These are phyloP conservation scores for Boehmeria nivea DNA, from an alignment of 306 rosid species.

Conservation along the genomic window DNA sequence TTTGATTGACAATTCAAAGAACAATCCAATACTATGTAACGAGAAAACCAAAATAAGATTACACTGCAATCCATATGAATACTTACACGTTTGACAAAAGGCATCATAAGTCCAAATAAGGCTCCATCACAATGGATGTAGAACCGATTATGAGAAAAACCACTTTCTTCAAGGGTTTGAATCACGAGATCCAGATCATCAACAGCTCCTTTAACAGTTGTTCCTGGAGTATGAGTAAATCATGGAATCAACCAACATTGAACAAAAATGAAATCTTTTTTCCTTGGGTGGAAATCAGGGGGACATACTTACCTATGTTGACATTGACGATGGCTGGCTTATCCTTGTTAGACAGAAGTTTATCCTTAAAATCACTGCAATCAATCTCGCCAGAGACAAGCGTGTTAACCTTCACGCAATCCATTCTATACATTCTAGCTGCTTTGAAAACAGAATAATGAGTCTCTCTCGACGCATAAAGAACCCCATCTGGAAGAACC, in stretches of 20 bases:
- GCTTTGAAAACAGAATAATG: slow-evolving; percentile 80
- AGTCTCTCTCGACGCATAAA: slow-evolving; percentile 56
- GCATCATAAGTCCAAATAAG: slow-evolving; percentile 62
- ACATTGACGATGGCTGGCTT: slow-evolving; percentile 68
- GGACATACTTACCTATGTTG: slow-evolving; percentile 45
- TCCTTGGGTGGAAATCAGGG: neutral
- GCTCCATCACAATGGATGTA: slow-evolving; percentile 77
- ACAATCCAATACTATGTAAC: neutral
- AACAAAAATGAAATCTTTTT: neutral
- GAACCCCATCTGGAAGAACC: slow-evolving; percentile 51
- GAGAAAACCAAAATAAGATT: neutral
- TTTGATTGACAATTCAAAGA: no score
- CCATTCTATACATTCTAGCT: slow-evolving; percentile 73
- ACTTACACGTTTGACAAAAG: slow-evolving; percentile 49
- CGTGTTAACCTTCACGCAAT: slow-evolving; percentile 47
- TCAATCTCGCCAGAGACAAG: slow-evolving; percentile 62
- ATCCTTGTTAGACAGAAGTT: slow-evolving; percentile 39
- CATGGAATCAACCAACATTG: neutral
- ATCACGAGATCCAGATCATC: slow-evolving; percentile 59
- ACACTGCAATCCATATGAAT: neutral
- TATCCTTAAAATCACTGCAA: slow-evolving; percentile 42
- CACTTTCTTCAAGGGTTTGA: slow-evolving; percentile 46
- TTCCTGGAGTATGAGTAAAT: slow-evolving; percentile 33
- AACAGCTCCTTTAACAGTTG: slow-evolving; percentile 63
- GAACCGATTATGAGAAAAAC: slow-evolving; percentile 46